A percentile compares a stretch with the other conserved stretches of the same genome.
phyloP scores from a whole-genome alignment of 2,329 filamentous ascomycete genomes.

The Metarhizium brunneum region DNA sequence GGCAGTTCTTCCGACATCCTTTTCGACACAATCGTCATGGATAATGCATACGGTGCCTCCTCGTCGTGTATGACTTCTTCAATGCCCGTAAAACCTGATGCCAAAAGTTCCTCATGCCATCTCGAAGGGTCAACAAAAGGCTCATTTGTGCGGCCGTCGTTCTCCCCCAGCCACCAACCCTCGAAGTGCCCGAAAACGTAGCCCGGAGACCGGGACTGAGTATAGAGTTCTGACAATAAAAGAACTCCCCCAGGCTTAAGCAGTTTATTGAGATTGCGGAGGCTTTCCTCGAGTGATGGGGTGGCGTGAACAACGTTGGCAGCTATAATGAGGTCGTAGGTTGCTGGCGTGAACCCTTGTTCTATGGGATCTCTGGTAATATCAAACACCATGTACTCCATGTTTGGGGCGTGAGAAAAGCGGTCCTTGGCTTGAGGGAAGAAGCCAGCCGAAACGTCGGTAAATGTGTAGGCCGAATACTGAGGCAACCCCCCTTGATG shows the following conservation, averaged over 20 bases:
- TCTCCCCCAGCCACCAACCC: neutral
- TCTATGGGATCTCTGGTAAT: too few relatives aligned
- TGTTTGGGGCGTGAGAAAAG: too few relatives aligned
- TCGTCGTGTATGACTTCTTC: neutral
- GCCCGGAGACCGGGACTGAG: neutral
- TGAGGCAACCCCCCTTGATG: too few relatives aligned
- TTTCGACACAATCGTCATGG: conserved; percentile 1
- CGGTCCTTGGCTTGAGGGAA: too few relatives aligned
- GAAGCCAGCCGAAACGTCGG: too few relatives aligned
- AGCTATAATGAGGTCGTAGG: conserved; percentile 30
- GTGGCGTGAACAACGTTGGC: conserved; percentile 30
- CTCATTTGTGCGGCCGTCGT: neutral
- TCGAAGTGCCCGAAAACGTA: conserved; percentile 3
- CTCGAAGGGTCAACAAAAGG: neutral
- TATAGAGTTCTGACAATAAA: conserved; percentile 6
- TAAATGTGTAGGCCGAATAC: too few relatives aligned
- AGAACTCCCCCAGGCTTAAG: conserved; percentile 4
- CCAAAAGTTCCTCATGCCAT: conserved; percentile 1
- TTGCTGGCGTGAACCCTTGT: too few relatives aligned
- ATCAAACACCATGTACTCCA: too few relatives aligned
- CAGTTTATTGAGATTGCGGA: conserved; percentile 6
- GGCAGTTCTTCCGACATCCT: neutral
- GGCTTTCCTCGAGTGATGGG: conserved; percentile 11
- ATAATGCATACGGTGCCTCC: neutral
- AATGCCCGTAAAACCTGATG: neutral